A percentile compares a stretch with the other conserved stretches of the same genome.
Conservation (phyloP, 306 rosid species). For the Crotalaria pallida region DNA sequence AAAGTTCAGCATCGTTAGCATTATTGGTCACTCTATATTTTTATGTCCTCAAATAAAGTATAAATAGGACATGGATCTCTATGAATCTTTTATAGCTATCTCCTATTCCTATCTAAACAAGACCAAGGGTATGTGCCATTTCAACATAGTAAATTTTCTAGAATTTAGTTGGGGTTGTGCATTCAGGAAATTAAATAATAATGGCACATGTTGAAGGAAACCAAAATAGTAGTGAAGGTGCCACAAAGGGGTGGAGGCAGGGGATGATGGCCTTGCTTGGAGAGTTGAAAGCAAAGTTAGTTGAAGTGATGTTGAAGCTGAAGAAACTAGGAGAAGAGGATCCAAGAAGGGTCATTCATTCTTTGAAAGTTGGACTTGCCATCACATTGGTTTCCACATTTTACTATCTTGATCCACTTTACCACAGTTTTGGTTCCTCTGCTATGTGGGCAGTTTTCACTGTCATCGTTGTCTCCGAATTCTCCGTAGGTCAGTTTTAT, state of each 20-base stretch:
- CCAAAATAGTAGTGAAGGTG: too few relatives aligned
- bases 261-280: not conserved
- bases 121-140: too few relatives aligned
- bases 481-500: conserved; percentile 37
- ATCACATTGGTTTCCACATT: conserved; percentile 28
- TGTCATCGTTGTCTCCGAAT: conserved; percentile 31
- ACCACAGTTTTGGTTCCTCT: conserved; percentile 15
- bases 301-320: not conserved
- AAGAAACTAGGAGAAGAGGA: conserved; percentile 43
- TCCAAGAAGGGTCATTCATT: conserved; percentile 39
- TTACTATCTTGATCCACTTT: conserved; percentile 28
- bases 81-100: too few relatives aligned
- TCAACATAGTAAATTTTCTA: too few relatives aligned
- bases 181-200: too few relatives aligned
- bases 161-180: too few relatives aligned
- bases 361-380: conserved; percentile 37
- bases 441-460: conserved; percentile 42
- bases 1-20: not conserved
- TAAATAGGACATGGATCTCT: not conserved
- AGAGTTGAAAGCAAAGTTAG: not conserved
- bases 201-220: too few relatives aligned
- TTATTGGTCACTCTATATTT: not conserved
- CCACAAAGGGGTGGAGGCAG: too few relatives aligned
- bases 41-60: not conserved
- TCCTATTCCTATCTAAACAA: too few relatives aligned